Conservation (phyloP, 768 basidiomycete genomes). For the Paxillus ammoniavirescens region DNA sequence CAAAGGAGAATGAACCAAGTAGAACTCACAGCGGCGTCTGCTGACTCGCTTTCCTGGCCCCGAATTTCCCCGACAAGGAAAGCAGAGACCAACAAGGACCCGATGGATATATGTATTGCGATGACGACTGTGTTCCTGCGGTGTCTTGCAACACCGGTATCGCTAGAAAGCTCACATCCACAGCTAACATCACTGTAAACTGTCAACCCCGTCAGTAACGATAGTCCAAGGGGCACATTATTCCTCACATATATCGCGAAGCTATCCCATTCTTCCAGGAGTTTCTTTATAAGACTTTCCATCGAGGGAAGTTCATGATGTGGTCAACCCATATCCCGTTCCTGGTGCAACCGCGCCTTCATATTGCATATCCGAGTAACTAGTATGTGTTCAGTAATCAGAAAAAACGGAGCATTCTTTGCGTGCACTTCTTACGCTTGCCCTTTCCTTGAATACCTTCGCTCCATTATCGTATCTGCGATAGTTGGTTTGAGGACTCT, state of each 20-base stretch:
- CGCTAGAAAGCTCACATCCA: conserved; percentile 34
- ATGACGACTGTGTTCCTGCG: neutral
- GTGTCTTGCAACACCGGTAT: conserved; percentile 18
- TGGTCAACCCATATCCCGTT: conserved; percentile 2
- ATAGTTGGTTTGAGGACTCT: neutral
- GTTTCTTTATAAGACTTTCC: conserved; percentile 18
- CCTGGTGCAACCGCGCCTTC: neutral
- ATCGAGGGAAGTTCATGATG: conserved; percentile 7
- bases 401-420: neutral
- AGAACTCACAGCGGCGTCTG: conserved; percentile 38
- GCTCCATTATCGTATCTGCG: neutral
- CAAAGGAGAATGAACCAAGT: neutral
- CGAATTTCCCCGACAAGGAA: conserved; percentile 27
- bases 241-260: conserved; percentile 9
- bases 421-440: neutral
- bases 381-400: neutral
- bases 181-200: conserved; percentile 34
- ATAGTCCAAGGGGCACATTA: neutral
- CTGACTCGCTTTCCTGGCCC: conserved; percentile 31
- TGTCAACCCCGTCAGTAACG: conserved; percentile 1
- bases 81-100: conserved; percentile 7
- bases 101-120: conserved; percentile 7
- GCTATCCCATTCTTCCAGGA: conserved; percentile 10
- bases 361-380: neutral
- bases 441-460: neutral